Evolutionary conservation across 1,284 basidiomycete species (phyloP), one percentile per base, ranked within the genome.

Genomic region (Lentinula novae-zelandiae): DNA sequence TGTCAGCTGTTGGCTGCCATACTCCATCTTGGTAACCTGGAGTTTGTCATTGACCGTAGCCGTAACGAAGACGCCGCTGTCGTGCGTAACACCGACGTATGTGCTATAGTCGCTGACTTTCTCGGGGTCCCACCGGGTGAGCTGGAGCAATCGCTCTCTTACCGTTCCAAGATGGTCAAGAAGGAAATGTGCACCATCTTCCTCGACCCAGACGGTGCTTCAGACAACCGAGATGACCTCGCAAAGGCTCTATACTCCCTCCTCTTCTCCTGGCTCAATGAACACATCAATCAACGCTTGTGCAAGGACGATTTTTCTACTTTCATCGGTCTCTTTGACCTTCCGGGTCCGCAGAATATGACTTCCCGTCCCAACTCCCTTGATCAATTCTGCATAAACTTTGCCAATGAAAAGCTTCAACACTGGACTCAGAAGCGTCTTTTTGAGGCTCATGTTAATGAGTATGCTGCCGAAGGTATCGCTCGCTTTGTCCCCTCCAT

Each of bases 141-240:
- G 0, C 82, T 99, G 20, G 94, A 96, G 70, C 82, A 83, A n/a
- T 83, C 93, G 0, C 80, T 99, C 53, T 93, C 94, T 0, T 96
- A 95, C 83, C 93, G 91, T 77, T 96, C 95, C 5, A 91, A 93
- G 72, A 78, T 98, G 62, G 87, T 98, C 69, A 91, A 94, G 71
- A 95, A 92, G 76, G 96, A 98, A 75, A 81, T 97, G 15, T 98
- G 95, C 75, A 98, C 96, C 0, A 89, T 98, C 33, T 96, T 99
- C 75, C 85, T 99, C 56, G 95, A 98, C 70, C 87, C 93, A 0
- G 96, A 98, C 69, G 93, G 91, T 55, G 95, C 96, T 1, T 90
- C 93, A 0, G 87, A 90, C 68, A 96, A 98, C 69, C 82, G 95
- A 59, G 96, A 98, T 70, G 93, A 96, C 70, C 87, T 98, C 42